Base-by-base conservation (phyloP, 1,284 basidiomycete genomes). In the Lentinula novae-zelandiae region DNA sequence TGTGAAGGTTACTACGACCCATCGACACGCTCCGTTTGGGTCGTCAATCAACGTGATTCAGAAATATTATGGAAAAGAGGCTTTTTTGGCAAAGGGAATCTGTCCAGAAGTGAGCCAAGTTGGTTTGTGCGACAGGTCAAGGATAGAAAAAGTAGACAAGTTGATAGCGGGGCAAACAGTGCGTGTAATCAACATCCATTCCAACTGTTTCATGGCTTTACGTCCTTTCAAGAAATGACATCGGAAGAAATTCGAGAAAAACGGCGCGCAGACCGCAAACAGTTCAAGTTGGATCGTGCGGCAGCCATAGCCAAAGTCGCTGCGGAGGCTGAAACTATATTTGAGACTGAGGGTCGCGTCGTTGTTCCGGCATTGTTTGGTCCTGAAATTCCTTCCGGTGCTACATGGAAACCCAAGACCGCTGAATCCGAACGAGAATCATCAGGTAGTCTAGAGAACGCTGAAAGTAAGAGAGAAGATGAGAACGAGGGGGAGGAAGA, bases 11-110 rank as follows among this genome's bases (percentile, higher is more conserved):
- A 85, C 4, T 87, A 90, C 63, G 95, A 96, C 69, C 71, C 80
- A 1, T 69, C 80, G 1, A 93, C 93, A 15, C 83, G 84, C 36
- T 91, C 89, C 0, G 90, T 96, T 8, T 96, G 93, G 92, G 81
- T 96, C 1, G 75, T 79, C 0, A 82, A 87, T 62, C 71, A 77
- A 27, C 77, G 74, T 22, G 84, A 93, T 69, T 84, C 85, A 40
- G 78, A 79, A 65, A 75, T 89, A 1, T 80, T 99, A 31, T 99
- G 97, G 92, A 80, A 85, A 50, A 79, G 91, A 61, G 96, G 97
- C 0, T 98, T 98, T 78, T 99, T 98, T 72, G 96, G 97, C 20
- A 99, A 99, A 73, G 97, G 97, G 1, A 90, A 90, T 68, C 77
- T 99, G 53, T 95, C 92, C 40, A 77, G 97, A 58, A 96, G 93